Base-by-base conservation (phyloP, 2,329 filamentous ascomycete genomes). In the Xylariaceae sp. region DNA sequence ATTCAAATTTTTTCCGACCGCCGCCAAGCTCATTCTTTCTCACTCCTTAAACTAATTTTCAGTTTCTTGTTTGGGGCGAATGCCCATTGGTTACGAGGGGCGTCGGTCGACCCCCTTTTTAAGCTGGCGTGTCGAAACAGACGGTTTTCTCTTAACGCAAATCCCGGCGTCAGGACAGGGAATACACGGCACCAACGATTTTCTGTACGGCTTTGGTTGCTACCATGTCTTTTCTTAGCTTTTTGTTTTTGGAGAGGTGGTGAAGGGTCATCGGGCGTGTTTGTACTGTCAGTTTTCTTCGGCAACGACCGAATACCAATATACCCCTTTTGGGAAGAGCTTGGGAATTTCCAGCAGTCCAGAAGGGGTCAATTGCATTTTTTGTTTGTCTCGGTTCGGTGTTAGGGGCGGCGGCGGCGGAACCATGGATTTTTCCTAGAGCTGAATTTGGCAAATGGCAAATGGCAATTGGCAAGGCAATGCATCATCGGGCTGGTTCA, bases 271-370 rank as follows among this genome's bases (percentile, higher is more conserved):
- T 50, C 48, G 19, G 49, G 29, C 49, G 29, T 53, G 40, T 55
- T 60, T 52, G 41, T 37, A 37, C 32, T 3, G 6, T 41, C 21
- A 41, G 52, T 43, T 47, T 54, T 51, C 37, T 50, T 52, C 48
- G 50, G 50, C 51, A 44, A 61, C 48, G 56, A 50, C 52, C 54
- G 32, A 55, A 61, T 61, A 62, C 52, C 49, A n/a, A n/a, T n/a
- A n/a, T n/a, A n/a, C n/a, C 49, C 42, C 47, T 54, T 58, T 52
- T 58, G 40, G 51, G 51, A 42, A 56, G 56, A 52, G 26, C 40
- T 46, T 41, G 47, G n/a, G 53, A 44, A 41, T 21, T 49, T 32
- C 57, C 43, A 50, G 48, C 55, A 47, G 52, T 49, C 46, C 45
- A 53, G 57, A 50, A 57, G 46, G 47, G 60, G 44, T 53, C 48